Evolutionary conservation across 2,329 filamentous ascomycete genomes (phyloP).

Genomic region (Pseudopyricularia cyperi): DNA sequence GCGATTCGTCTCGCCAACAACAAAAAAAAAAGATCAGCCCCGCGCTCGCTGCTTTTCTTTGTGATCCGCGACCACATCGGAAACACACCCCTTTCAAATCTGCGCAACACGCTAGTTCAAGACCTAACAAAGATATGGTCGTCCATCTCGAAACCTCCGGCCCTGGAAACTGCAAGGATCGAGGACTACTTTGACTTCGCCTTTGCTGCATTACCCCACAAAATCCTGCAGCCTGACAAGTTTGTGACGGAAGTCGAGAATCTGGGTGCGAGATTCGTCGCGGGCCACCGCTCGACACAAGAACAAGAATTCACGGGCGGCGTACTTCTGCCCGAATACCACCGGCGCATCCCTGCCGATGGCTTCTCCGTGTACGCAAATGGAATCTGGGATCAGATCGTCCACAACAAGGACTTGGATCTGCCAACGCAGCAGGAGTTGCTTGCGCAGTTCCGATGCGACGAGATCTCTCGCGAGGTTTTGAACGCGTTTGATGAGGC

Average conservation of each 20-base stretch:
- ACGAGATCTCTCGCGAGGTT: slow-evolving; percentile 89
- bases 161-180: slow-evolving; percentile 77
- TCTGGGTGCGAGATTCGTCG: slow-evolving; percentile 68
- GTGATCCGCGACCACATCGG: slow-evolving; percentile 96
- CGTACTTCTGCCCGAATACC: slow-evolving; percentile 87
- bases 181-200: slow-evolving; percentile 99
- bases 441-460: slow-evolving; percentile 91
- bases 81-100: slow-evolving; percentile 76
- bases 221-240: slow-evolving; percentile 87
- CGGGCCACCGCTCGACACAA: slow-evolving; percentile 63
- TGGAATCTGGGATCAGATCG: slow-evolving; percentile 96
- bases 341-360: slow-evolving; percentile 88
- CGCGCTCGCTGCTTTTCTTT: slow-evolving; percentile 90
- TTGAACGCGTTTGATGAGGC: slow-evolving; percentile 68
- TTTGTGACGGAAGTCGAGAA: slow-evolving; percentile 71
- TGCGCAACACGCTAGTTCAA: slow-evolving; percentile 80
- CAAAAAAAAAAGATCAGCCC: slow-evolving; percentile 50
- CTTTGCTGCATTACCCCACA: slow-evolving; percentile 90
- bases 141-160: slow-evolving; percentile 79
- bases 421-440: slow-evolving; percentile 94
- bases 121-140: slow-evolving; percentile 89
- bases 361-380: slow-evolving; percentile 92
- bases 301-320: slow-evolving; percentile 67
- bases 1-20: neutral
- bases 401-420: slow-evolving; percentile 96